Evolutionary conservation across 106 monocot species (phyloP).

Genomic region (Chionographis japonica): DNA sequence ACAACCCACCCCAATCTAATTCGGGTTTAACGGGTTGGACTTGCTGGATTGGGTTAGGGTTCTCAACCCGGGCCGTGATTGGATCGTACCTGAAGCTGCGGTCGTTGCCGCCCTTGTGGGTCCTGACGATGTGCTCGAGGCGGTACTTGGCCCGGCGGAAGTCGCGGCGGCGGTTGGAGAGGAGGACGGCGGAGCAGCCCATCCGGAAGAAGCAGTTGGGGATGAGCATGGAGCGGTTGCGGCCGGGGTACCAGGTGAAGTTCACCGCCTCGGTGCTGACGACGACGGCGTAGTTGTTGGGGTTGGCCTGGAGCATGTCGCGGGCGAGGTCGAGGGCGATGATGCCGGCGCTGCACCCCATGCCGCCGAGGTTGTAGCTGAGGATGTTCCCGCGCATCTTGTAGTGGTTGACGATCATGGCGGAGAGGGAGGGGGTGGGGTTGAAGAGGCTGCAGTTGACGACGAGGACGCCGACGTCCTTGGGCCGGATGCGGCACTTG

Average conservation of each 20-base stretch:
- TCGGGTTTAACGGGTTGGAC: too few species aligned
- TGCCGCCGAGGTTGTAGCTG: constrained; percentile 79
- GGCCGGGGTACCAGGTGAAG: constrained; percentile 68
- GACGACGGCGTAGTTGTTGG: constrained; percentile 62
- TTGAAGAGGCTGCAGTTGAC: constrained; percentile 50
- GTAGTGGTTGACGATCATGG: constrained; percentile 64
- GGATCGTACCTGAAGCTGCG: constrained; percentile 53
- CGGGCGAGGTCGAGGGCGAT: constrained; percentile 61
- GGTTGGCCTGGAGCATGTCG: constrained; percentile 73
- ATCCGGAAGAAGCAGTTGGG: constrained; percentile 76
- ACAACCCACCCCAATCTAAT: too few species aligned
- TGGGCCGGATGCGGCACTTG: constrained; percentile 22
- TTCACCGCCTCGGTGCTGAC: constrained; percentile 66
- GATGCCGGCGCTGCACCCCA: constrained; percentile 75
- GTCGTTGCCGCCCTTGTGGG: constrained; percentile 72
- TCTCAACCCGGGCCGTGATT: too few species aligned
- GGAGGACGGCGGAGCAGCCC: constrained; percentile 62
- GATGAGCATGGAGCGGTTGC: constrained; percentile 65
- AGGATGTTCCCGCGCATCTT: constrained; percentile 87
- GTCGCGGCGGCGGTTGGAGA: constrained; percentile 62
- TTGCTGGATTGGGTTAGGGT: too few species aligned
- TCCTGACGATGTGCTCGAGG: constrained; percentile 73
- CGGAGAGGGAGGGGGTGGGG: constrained; percentile 32
- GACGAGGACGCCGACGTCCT: constrained; percentile 29
- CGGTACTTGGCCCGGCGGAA: constrained; percentile 65